Conservation (phyloP, 441 rosid species). For the Populus hybrid region DNA sequence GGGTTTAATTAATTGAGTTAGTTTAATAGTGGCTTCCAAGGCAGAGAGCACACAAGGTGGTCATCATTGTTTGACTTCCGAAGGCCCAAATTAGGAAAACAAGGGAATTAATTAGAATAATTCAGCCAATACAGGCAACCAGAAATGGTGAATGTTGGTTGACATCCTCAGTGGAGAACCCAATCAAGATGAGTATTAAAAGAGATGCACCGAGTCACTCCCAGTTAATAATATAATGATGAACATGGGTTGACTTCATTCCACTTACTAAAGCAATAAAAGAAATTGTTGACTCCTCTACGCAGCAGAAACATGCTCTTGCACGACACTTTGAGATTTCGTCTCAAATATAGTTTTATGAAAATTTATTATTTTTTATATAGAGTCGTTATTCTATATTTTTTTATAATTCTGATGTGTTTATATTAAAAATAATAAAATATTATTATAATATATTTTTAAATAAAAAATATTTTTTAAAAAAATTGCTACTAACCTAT, state of each 20-base stretch:
- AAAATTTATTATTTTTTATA: too few relatives aligned
- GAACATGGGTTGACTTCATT: neutral
- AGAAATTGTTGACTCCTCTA: neutral
- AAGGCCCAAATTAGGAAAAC: neutral
- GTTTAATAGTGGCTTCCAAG: neutral
- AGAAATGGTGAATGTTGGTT: neutral
- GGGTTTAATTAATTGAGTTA: neutral
- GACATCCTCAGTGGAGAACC: neutral
- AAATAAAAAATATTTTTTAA: rapidly evolving
- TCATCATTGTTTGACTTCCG: neutral
- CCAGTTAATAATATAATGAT: neutral
- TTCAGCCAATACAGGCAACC: neutral
- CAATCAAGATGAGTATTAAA: too few relatives aligned
- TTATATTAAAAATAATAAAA: too few relatives aligned
- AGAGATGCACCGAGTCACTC: neutral
- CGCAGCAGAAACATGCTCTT: too few relatives aligned
- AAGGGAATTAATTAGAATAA: neutral
- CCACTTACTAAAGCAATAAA: neutral
- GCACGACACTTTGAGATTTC: too few relatives aligned
- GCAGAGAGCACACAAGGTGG: neutral
- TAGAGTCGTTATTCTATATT: too few relatives aligned
- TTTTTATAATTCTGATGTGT: too few relatives aligned
- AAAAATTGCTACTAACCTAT: rapidly evolving
- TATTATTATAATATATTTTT: too few relatives aligned
- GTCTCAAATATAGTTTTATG: too few relatives aligned